Evolutionary conservation across 23 red algal genomes (phyloP), one percentile per base, ranked within the genome.

Genomic region (Cyanidiococcus yangmingshanensis): DNA sequence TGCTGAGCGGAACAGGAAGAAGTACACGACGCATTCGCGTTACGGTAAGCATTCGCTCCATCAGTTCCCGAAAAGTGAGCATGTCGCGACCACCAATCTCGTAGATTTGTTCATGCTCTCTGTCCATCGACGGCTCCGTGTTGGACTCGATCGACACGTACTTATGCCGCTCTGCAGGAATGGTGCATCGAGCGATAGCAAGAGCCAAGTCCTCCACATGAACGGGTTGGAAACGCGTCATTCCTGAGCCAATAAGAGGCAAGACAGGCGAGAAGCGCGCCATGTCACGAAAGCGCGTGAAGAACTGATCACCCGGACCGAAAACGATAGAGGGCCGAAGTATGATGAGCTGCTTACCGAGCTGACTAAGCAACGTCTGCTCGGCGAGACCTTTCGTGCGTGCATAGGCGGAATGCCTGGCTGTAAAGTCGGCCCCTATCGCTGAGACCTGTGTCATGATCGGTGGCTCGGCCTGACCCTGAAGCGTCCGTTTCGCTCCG

Each of bases 251-350:
- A 17, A 95, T 85, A 1, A 95, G 80, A 2, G 90, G 90, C 39
- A 95, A 76, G 32, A 82, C 80, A 39, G 90, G 90, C 27, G 83
- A 82, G 37, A 84, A 75, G 7, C 79, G 80, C 37, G 85, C 74
- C 75, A 95, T 82, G 37, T 68, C n/a, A 31, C 83, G 71, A 75
- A 95, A 95, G 1, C 90, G 90, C 59, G 84, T 88, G 75, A 95
- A 95, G 58, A 95, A 88, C 1, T 85, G 82, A 58, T 95, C 90
- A 63, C 88, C 90, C 3, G 84, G 84, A 54, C 90, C 90, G 74
- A 86, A 95, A 15, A 95, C 80, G 63, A 95, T 88, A 15, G 90
- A 95, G 15, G 90, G 90, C 36, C 87, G 59, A 2, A 95, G 76
- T 12, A 95, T 34, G 12, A 80, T 59, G 21, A 86, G 77, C 37